These are phyloP conservation scores for Penicillium silybi DNA, from an alignment of 495 filamentous ascomycete species.

Conservation along the genomic window DNA sequence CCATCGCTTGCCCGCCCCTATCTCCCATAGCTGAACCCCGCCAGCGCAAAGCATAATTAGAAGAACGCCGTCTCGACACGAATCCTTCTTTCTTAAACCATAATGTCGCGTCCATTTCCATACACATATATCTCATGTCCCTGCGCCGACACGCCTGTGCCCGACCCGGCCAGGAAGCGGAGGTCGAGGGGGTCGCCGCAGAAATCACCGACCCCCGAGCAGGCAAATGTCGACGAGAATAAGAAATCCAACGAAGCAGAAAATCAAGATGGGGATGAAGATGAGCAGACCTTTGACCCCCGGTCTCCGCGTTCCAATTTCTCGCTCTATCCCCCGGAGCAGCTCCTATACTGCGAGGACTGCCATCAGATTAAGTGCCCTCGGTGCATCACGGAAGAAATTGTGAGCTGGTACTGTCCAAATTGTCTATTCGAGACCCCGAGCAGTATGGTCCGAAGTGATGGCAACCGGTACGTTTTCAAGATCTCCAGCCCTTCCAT, in stretches of 20 bases:
- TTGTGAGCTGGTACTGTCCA: conserved; percentile 93
- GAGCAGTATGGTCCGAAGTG: conserved; percentile 80
- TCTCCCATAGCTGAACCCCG: background rate
- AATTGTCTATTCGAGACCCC: conserved; percentile 94
- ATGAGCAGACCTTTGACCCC: conserved; percentile 82
- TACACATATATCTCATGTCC: conserved; percentile 93
- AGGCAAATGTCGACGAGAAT: conserved; percentile 21
- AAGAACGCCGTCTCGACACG: background rate
- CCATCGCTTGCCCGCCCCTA: background rate
- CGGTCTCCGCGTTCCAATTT: conserved; percentile 78
- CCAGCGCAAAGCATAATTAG: conserved; percentile 20
- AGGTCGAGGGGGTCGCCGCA: conserved; percentile 39
- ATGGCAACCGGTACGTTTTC: conserved; percentile 77
- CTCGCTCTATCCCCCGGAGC: conserved; percentile 88
- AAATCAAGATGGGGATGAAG: conserved; percentile 55
- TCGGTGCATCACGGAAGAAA: conserved; percentile 86
- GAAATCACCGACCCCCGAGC: conserved; percentile 33
- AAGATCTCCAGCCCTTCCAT: background rate
- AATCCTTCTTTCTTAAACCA: background rate
- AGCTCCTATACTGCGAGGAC: conserved; percentile 92
- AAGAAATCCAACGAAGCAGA: conserved; percentile 17
- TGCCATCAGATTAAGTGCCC: conserved; percentile 94
- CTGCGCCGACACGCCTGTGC: conserved; percentile 61
- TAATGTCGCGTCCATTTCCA: conserved; percentile 74
- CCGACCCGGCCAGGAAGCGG: conserved; percentile 36